Base-by-base conservation (phyloP, 768 basidiomycete species). In the Epithele typhae region DNA sequence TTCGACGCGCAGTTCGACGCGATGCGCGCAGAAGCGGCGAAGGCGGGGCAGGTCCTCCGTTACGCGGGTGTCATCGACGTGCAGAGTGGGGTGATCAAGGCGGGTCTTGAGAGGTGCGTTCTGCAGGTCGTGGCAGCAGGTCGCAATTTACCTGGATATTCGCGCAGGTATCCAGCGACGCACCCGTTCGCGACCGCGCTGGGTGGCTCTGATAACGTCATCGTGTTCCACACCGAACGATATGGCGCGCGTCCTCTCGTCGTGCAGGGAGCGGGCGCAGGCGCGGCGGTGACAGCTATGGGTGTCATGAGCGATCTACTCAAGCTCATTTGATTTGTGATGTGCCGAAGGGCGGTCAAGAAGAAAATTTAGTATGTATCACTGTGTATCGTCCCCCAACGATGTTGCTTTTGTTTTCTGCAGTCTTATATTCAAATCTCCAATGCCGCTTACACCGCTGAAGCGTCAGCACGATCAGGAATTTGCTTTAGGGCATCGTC, bases 261-360 rank as follows among this genome's bases (percentile, higher is more conserved):
- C 50, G 77, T 99, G 25, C 95, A 97, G 60, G 96, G 96, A 40
- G 85, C 94, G 1, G 96, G 96, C 3, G 96, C 96, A 0, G 96
- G 96, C n/a, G 92, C 92, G 1, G 92, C 87, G 21, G 95, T 98
- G 12, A 99, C 96, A 25, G 96, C 96, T 0, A 98, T 98, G 92
- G 96, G 96, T 7, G 93, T 97, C 14, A 75, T 95, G 54, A 83
- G 87, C 38, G 95, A 98, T 61, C 67, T 94, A 43, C 65, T 97
- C 61, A 87, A 70, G 58, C 53, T 76, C 23, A 62, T 68, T 3
- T 72, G 57, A 33, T 21, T 33, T 8, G 25, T 19, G 39, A 12
- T 11, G 24, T n/a, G 11, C n/a, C 15, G 17, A 18, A 11, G 22
- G 4, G 25, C 10, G 10, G 24, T 40, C 30, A 15, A 32, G 30